Base-by-base conservation (phyloP, 2,329 filamentous ascomycete genomes). In the Ophiocordyceps sinensis region DNA sequence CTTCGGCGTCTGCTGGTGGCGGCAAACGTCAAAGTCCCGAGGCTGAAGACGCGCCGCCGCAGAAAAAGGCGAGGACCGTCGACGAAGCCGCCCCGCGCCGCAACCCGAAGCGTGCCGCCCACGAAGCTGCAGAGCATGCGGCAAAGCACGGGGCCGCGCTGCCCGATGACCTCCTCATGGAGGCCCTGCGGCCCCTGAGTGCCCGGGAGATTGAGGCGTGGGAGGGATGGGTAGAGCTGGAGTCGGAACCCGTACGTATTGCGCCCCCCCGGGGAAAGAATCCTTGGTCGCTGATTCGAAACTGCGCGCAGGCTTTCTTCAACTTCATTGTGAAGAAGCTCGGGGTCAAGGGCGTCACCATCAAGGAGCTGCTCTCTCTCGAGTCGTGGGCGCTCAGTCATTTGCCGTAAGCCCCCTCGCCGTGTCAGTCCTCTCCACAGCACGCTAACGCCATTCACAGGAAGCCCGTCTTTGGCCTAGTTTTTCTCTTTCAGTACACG, bases 261-360 rank as follows among this genome's bases (percentile, higher is more conserved):
- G n/a, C n/a, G 17, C 7, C 8, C 17, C 5, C 14, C 23, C 6
- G 3, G 6, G 23, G 23, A 13, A 26, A 5, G 10, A 14, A 14
- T 9, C 5, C 26, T 13, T 13, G 9, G 12, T 32, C 14, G 7
- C 38, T 36, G 23, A 39, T 23, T 14, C 10, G 3, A 17, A 23
- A 23, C 29, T 36, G n/a, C 14, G 1, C 45, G 15, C 19, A 87
- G 84, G 79, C 76, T 26, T 79, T 88, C 51, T 95, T 96, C 66
- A 91, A 87, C 52, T 76, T 78, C 32, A 89, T 96, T 57, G 68
- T 96, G 4, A 71, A 73, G 29, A 79, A 87, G 38, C 77, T 91
- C 44, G 87, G 87, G 19, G 82, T 91, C 5, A 65, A 72, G 42
- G 75, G 79, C 40, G 72, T 87, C 44, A 82, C 78, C 48, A 73